Evolutionary conservation across 2,329 filamentous ascomycete species (phyloP).

Genomic region (Dothideomycetes sp.): DNA sequence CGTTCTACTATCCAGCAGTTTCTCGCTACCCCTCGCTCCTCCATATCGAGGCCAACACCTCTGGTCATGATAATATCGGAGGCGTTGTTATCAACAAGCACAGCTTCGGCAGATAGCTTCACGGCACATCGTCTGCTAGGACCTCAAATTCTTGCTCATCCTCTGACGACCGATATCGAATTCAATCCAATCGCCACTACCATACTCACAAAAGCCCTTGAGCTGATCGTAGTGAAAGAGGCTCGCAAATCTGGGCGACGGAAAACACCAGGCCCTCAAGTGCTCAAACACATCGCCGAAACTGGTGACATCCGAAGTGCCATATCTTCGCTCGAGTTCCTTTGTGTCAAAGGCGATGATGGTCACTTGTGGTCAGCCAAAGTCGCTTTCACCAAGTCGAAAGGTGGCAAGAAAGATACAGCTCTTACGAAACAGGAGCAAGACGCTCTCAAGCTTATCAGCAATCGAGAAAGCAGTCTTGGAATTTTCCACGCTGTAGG

Average conservation of each 20-base stretch:
- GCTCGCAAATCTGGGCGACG: conserved; percentile 64
- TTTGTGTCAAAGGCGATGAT: conserved; percentile 74
- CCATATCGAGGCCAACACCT: conserved; percentile 7
- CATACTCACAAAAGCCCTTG: conserved; percentile 72
- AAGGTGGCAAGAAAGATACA: conserved; percentile 46
- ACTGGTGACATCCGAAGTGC: conserved; percentile 88
- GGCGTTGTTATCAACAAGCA: conserved; percentile 74
- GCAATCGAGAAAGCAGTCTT: conserved; percentile 76
- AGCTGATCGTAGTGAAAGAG: conserved; percentile 74
- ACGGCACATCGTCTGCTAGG: conserved; percentile 86
- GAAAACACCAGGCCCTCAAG: conserved; percentile 64
- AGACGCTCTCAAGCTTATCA: conserved; percentile 69
- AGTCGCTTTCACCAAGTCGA: conserved; percentile 58
- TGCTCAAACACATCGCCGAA: conserved; percentile 70
- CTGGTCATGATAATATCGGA: conserved; percentile 88
- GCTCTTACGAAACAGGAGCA: conserved; percentile 66
- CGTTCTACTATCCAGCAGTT: conserved; percentile 65
- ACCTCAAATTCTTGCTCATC: conserved; percentile 72
- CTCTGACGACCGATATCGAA: conserved; percentile 68
- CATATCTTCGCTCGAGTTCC: conserved; percentile 83
- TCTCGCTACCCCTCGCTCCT: conserved; percentile 42
- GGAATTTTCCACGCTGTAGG: conserved; percentile 95
- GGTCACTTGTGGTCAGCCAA: conserved; percentile 64
- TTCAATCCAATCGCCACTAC: conserved; percentile 90
- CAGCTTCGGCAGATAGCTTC: conserved; percentile 78